Evolutionary conservation across 495 filamentous ascomycete species (phyloP), one percentile per base, ranked within the genome.

Genomic region (Hypoxylon lenormandii): DNA sequence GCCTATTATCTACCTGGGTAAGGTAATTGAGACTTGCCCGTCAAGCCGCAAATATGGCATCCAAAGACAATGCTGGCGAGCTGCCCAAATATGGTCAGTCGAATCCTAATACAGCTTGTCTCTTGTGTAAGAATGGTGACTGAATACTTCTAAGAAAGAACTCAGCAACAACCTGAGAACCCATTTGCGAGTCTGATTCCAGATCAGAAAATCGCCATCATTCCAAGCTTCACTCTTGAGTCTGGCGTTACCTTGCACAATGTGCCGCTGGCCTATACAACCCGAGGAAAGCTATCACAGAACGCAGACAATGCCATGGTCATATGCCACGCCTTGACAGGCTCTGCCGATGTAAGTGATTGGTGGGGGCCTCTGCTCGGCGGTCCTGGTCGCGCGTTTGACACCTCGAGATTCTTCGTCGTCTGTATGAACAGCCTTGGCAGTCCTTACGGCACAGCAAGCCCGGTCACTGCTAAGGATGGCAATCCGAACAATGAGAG

Each of bases 361-460:
- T 98, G 95, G 95, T 98, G 95, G 95, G 95, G 95, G 5, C 95
- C 95, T 15, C 84, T 98, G 18, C 87, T 98, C 7, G 93, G 93
- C 23, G 92, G 93, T 7, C 86, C 90, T 51, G 94, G 94, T 30
- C 90, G 91, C 70, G 94, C 94, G 1, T 98, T 98, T 73, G 95
- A 98, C 78, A 87, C 89, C 11, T 91, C 92, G 11, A 87, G 92
- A 33, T 98, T 98, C 84, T 98, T 94, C 79, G 84, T 98, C 58
- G 85, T 97, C 45, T 98, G 95, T 79, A 86, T 97, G 79, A 98
- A 98, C 82, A 97, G 93, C 79, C 77, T 98, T 70, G 95, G 95
- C 19, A 97, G 94, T 77, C 95, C 95, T 0, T 98, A 98, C 75
- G 95, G 95, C 40, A 98, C 90, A 66, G 95, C 92, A 15, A 98